These are phyloP conservation scores for Pseudonitzschia pungens DNA, from an alignment of 108 stramenopile species.

Conservation along the genomic window DNA sequence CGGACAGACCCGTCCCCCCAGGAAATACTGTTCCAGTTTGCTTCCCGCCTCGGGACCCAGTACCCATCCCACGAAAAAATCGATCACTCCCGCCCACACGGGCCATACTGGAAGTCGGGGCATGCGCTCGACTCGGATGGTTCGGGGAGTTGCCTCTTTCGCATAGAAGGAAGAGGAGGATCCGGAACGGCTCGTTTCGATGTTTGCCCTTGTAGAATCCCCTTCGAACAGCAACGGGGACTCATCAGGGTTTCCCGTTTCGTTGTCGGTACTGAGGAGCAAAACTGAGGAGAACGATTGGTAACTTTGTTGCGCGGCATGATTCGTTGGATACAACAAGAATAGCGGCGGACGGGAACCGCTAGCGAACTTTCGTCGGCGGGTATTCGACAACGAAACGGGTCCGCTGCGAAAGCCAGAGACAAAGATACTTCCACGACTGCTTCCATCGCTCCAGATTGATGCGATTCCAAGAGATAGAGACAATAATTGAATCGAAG, in stretches of 20 bases:
- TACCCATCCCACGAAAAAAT: constrained; percentile 57
- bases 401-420: too few relatives aligned
- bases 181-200: not conserved
- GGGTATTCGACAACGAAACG: not conserved
- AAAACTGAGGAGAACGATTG: too few relatives aligned
- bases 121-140: constrained; percentile 50
- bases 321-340: not conserved
- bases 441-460: not conserved
- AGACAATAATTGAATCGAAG: too few relatives aligned
- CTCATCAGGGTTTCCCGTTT: too few relatives aligned
- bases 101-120: constrained; percentile 83
- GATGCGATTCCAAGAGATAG: too few relatives aligned
- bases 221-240: not conserved
- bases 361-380: not conserved
- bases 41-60: constrained; percentile 51
- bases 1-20: constrained; percentile 78
- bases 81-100: constrained; percentile 64
- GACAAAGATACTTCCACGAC: not conserved
- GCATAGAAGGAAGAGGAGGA: not conserved
- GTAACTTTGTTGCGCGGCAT: too few relatives aligned
- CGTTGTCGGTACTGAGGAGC: too few relatives aligned
- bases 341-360: not conserved
- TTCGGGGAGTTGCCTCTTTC: too few relatives aligned
- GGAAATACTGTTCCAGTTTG: constrained; percentile 48
- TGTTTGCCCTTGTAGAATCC: too few relatives aligned